phyloP scores from a whole-genome alignment of 352 stramenopile genomes.

The Phytophthora pluvialis region DNA sequence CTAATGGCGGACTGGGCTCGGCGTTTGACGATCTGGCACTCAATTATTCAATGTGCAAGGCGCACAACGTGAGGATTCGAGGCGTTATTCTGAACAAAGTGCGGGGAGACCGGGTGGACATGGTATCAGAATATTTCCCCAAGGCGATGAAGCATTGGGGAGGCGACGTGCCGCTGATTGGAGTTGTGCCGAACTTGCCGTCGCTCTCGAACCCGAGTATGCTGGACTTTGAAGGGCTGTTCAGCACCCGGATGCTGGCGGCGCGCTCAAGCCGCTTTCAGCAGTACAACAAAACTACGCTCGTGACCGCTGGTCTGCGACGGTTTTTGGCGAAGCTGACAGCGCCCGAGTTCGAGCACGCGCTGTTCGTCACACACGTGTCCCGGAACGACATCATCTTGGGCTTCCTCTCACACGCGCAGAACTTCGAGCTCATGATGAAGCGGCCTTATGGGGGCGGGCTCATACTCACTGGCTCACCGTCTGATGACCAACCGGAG shows the following conservation, averaged over 20 bases:
- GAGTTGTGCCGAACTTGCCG: conserved; percentile 83
- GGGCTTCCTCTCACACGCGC: conserved; percentile 81
- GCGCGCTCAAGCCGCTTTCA: conserved; percentile 64
- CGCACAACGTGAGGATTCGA: conserved; percentile 93
- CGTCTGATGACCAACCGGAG: conserved; percentile 76
- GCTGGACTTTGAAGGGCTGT: conserved; percentile 91
- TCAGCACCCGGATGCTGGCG: conserved; percentile 73
- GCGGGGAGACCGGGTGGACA: conserved; percentile 74
- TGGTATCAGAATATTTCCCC: conserved; percentile 88
- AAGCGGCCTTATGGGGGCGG: conserved; percentile 80
- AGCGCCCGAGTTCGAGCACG: conserved; percentile 75
- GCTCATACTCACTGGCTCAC: conserved; percentile 88
- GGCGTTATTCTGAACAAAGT: conserved; percentile 98
- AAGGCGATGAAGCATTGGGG: conserved; percentile 83
- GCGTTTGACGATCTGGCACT: conserved; percentile 94
- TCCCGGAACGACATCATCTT: conserved; percentile 93
- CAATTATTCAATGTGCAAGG: conserved; percentile 93
- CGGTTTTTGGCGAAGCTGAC: conserved; percentile 86
- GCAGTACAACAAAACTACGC: conserved; percentile 76
- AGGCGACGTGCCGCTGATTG: conserved; percentile 72
- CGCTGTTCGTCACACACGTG: conserved; percentile 90
- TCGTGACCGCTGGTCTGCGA: conserved; percentile 88
- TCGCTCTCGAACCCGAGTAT: conserved; percentile 83
- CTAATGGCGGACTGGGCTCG: conserved; percentile 95
- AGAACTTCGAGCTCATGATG: conserved; percentile 75